phyloP scores from a whole-genome alignment of 2,329 filamentous ascomycete genomes.

The Blastomyces silverae region DNA sequence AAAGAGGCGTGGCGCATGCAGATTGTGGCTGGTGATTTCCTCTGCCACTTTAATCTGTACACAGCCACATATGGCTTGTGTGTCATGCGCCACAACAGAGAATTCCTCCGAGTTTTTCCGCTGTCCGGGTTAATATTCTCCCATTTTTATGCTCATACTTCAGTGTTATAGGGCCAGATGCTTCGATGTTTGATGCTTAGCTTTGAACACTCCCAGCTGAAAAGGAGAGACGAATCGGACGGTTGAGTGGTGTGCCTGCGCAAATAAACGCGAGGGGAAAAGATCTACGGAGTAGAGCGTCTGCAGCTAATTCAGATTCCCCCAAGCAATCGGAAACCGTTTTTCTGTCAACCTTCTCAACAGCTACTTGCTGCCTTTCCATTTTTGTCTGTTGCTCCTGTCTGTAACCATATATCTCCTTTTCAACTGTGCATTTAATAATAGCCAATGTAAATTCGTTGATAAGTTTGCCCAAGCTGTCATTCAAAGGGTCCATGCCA shows the following conservation, averaged over 20 bases:
- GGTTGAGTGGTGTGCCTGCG: not conserved
- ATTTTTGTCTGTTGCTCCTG: not conserved
- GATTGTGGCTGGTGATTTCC: not conserved
- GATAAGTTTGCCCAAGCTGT: not conserved
- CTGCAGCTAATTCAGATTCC: not conserved
- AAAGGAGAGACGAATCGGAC: not conserved
- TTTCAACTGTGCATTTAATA: not conserved
- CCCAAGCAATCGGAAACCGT: not conserved
- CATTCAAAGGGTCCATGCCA: not conserved
- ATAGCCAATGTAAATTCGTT: not conserved
- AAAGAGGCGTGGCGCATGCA: not conserved
- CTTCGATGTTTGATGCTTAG: not conserved
- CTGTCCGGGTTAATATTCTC: no score
- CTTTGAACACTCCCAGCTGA: conserved; percentile 2
- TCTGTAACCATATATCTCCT: not conserved
- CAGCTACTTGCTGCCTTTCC: not conserved
- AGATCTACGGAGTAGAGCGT: not conserved
- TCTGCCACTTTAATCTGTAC: not conserved
- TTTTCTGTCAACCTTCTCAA: not conserved
- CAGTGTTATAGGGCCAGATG: not conserved
- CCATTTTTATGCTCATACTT: no score
- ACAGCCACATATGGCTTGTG: conserved; percentile 34
- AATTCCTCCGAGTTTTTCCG: not conserved
- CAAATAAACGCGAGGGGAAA: not conserved
- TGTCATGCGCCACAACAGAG: conserved; percentile 11